Evolutionary conservation across 441 rosid genomes (phyloP).

Genomic region (Populus hybrid): DNA sequence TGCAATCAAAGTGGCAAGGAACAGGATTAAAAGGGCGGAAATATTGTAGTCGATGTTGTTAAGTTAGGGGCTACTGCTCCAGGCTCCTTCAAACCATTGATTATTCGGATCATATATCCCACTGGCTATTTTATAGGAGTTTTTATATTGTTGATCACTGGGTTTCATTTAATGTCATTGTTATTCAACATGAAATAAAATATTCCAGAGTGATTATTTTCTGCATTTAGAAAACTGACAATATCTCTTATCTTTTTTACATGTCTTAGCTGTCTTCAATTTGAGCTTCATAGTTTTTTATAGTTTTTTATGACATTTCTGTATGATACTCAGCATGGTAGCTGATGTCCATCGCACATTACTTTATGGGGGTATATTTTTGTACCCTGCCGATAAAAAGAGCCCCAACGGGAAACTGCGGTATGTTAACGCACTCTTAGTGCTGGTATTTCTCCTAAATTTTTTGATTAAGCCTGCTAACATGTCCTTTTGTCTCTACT

Average conservation of each 20-base stretch:
- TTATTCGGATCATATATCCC: neutral
- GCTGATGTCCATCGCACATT: slow-evolving; percentile 97
- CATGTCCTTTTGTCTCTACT: neutral
- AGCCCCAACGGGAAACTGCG: slow-evolving; percentile 93
- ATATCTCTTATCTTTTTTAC: neutral
- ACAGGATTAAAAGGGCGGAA: neutral
- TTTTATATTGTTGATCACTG: neutral
- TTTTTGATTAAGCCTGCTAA: neutral
- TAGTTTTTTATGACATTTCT: slow-evolving; percentile 15
- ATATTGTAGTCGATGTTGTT: neutral
- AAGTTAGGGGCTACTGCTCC: neutral
- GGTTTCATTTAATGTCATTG: neutral
- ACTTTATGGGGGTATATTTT: slow-evolving; percentile 90
- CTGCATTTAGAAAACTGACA: neutral
- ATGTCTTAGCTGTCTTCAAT: neutral
- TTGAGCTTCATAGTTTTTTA: slow-evolving; percentile 4
- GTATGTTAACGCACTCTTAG: slow-evolving; percentile 35
- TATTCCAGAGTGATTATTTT: neutral
- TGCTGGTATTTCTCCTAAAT: neutral
- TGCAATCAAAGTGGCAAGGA: neutral
- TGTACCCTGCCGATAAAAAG: slow-evolving; percentile 97
- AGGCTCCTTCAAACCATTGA: neutral
- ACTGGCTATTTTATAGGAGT: neutral
- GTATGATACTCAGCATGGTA: slow-evolving; percentile 66
- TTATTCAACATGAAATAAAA: neutral